Base-by-base conservation (phyloP, 257 asterid species). In the Solanum bukasovii region DNA sequence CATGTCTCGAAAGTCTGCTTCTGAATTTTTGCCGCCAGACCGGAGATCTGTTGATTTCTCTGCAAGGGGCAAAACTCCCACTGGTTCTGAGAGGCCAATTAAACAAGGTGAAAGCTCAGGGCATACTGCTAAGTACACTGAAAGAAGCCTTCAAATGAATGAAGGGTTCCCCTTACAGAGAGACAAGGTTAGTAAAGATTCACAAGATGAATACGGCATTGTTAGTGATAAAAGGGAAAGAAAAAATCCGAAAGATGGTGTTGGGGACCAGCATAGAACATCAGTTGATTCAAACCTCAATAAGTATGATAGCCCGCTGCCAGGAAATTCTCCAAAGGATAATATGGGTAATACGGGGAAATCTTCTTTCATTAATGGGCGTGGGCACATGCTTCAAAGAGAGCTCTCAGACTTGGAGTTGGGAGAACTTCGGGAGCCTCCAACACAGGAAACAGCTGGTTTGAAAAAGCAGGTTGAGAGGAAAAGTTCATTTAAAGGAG, bases 341-440 rank as follows among this genome's bases (percentile, higher is more conserved):
- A 94, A 83, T 68, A 91, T 89, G 84, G 61, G 52, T 49, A 93
- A 68, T 88, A 63, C 79, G 18, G 74, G 89, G 52, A 91, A 90
- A 89, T 94, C 91, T 90, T 91, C 95, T 34, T 87, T 88, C 77
- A 78, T 90, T 88, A 95, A 95, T 91, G 98, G 95, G 44, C 91
- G 90, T 63, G 92, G 90, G 29, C 87, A 87, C 88, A 88, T 88
- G 68, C 97, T 95, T 87, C 95, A 89, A 88, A 94, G 99, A 87
- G 98, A 94, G 93, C 90, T 79, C 88, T 94, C 98, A 33, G 99
- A 95, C 83, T 91, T 96, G 94, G 99, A 96, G 93, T 87, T 94
- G 92, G 99, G 98, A 91, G 99, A 96, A 91, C 91, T 96, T 88
- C 95, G 98, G 86, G 99, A 96, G 86, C 93, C 98, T 16, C 40